A percentile compares a stretch with the other conserved stretches of the same genome.
phyloP scores from a whole-genome alignment of 495 filamentous ascomycete species.

The Evansstolkia leycettana region DNA sequence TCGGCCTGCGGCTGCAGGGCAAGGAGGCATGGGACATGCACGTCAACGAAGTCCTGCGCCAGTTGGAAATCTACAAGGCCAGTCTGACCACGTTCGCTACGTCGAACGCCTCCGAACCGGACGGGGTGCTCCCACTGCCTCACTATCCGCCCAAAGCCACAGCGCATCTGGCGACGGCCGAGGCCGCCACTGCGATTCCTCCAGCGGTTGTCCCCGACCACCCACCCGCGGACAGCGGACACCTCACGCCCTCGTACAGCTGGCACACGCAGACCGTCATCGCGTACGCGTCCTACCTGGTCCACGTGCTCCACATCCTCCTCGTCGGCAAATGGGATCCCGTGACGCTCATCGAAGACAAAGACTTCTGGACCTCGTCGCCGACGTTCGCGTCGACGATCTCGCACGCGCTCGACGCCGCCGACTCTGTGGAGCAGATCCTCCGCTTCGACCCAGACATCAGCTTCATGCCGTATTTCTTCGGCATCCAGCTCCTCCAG shows the following conservation, averaged over 20 bases:
- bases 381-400: constrained; percentile 72
- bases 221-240: constrained; percentile 28
- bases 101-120: constrained; percentile 9
- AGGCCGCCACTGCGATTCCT: neutral
- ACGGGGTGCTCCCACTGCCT: too few species aligned
- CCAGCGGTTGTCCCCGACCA: constrained; percentile 8
- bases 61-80: constrained; percentile 70
- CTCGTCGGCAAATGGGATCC: constrained; percentile 83
- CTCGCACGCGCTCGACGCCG: constrained; percentile 66
- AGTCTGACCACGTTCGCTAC: constrained; percentile 76
- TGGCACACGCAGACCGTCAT: constrained; percentile 78
- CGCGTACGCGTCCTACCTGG: constrained; percentile 80
- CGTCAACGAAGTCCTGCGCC: constrained; percentile 61
- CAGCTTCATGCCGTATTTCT: constrained; percentile 86
- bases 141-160: neutral
- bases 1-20: constrained; percentile 65
- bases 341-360: constrained; percentile 74
- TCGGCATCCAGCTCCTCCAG: constrained; percentile 74
- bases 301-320: constrained; percentile 75
- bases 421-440: constrained; percentile 70
- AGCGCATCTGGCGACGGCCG: neutral
- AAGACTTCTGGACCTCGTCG: constrained; percentile 78
- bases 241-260: constrained; percentile 36
- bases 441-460: constrained; percentile 76
- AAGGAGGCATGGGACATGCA: constrained; percentile 67